These are phyloP conservation scores for Diaporthe vexans DNA, from an alignment of 2,329 filamentous ascomycete species.

Conservation along the genomic window DNA sequence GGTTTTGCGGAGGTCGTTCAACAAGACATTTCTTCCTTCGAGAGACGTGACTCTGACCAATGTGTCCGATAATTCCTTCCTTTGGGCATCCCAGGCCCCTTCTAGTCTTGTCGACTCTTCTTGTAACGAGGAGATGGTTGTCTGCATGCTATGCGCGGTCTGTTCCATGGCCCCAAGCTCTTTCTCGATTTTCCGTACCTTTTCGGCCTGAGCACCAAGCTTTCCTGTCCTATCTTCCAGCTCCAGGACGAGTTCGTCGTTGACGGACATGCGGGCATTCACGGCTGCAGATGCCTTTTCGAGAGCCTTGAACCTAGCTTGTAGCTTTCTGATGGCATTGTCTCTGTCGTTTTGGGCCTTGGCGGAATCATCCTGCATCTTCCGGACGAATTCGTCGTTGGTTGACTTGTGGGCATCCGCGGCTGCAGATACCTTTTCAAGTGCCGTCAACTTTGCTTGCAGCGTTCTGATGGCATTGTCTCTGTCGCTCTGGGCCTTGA, in stretches of 20 bases:
- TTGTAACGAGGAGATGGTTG: constrained; percentile 10
- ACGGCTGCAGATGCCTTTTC: background rate
- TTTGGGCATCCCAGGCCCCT: background rate
- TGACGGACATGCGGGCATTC: background rate
- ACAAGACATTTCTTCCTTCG: background rate
- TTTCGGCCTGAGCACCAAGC: background rate
- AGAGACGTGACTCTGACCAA: background rate
- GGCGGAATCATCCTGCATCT: background rate
- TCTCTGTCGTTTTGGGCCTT: constrained; percentile 1
- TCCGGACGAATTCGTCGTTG: too few relatives aligned
- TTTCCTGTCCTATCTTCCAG: background rate
- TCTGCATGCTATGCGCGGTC: background rate
- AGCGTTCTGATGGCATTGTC: background rate
- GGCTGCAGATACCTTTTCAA: constrained; percentile 1
- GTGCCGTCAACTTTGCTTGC: background rate
- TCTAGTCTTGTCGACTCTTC: background rate
- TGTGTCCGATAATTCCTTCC: background rate
- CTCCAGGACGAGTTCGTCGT: background rate
- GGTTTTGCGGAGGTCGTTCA: background rate
- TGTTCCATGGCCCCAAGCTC: background rate
- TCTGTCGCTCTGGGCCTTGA: background rate
- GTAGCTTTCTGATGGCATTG: background rate
- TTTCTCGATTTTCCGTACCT: background rate
- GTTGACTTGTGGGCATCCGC: background rate
- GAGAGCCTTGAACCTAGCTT: constrained; percentile 8